A percentile compares a stretch with the other conserved stretches of the same genome.
Conservation (phyloP, 495 filamentous ascomycete species). For the Xylaria longipes region DNA sequence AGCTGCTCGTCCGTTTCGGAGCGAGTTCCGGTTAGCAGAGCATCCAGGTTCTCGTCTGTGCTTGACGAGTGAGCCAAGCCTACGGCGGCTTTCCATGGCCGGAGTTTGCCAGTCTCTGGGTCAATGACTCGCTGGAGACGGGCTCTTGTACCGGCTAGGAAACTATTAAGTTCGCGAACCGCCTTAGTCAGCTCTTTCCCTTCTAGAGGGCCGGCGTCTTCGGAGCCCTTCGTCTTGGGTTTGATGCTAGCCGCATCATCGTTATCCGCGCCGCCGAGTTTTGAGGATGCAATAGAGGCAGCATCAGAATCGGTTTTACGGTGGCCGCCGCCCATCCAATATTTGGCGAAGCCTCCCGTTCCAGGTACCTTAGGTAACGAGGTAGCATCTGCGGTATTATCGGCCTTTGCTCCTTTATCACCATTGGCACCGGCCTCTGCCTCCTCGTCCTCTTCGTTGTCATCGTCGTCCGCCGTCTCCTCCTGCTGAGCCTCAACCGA, state of each 20-base stretch:
- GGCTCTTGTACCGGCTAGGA: constrained; percentile 81
- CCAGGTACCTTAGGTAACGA: constrained; percentile 46
- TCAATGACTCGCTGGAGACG: constrained; percentile 83
- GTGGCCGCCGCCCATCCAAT: constrained; percentile 53
- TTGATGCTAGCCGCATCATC: constrained; percentile 57
- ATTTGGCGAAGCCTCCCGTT: constrained; percentile 52
- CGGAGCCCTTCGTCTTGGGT: constrained; percentile 29
- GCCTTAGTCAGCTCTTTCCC: constrained; percentile 82
- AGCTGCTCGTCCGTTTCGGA: constrained; percentile 67
- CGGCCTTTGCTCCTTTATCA: constrained; percentile 47
- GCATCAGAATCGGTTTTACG: constrained; percentile 64
- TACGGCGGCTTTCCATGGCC: constrained; percentile 60
- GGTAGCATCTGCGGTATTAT: constrained; percentile 40
- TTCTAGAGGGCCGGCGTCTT: constrained; percentile 61
- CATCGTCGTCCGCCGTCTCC: constrained; percentile 41
- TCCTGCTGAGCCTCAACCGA: constrained; percentile 56
- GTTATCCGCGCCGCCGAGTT: constrained; percentile 47
- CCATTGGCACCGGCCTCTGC: constrained; percentile 39
- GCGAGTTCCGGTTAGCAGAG: constrained; percentile 52
- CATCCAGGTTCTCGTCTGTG: constrained; percentile 60
- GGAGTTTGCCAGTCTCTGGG: constrained; percentile 73
- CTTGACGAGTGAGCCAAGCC: constrained; percentile 46
- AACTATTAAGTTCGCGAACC: constrained; percentile 80
- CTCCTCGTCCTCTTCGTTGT: constrained; percentile 29
- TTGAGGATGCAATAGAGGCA: constrained; percentile 69